Evolutionary conservation across 768 basidiomycete species (phyloP), one percentile per base, ranked within the genome.

Genomic region (Leucogyrophana mollusca): DNA sequence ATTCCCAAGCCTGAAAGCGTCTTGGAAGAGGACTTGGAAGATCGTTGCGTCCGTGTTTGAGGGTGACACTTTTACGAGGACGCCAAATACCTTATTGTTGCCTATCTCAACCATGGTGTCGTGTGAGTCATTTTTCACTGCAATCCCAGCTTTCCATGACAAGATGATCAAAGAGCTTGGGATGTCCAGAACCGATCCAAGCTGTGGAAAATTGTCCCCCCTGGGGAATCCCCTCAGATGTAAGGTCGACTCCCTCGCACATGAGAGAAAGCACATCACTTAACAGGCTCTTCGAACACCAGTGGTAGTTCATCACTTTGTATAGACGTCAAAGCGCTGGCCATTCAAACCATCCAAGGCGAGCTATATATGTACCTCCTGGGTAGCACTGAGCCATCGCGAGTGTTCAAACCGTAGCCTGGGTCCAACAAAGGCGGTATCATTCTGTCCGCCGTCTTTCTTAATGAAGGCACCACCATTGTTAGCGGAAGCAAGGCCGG

Each of bases 31-130:
- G 27, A 30, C 27, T n/a, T n/a, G n/a, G 20, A 25, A 24, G 39
- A 40, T 40, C 33, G 14, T 30, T 16, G 14, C 20, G 33, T 43
- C 6, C 16, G 14, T 8, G 25, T 32, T 10, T 2, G 14, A 43
- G 25, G 25, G 21, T 18, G 14, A 11, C 41, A 43, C 27, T 43
- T 43, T 25, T 43, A 43, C 9, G 25, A 32, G 20, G 21, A 32
- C 20, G 41, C 23, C 14, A 43, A 30, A 16, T 11, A 25, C 18
- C 23, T 43, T 25, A 42, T 42, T 42, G 23, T 42, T 17, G 23
- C 41, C 25, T 42, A 42, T 32, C 41, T 42, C 25, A 42, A 42
- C 24, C 41, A 42, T 18, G 41, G 41, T 20, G 14, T 42, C 27
- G 30, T 42, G 25, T 42, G 30, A 32, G 41, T 30, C 13, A 42